Percentiles rank a stretch among this genome's conserved stretches.
Evolutionary conservation across 2,329 filamentous ascomycete genomes (phyloP).

Genomic region (Exophiala sp.): DNA sequence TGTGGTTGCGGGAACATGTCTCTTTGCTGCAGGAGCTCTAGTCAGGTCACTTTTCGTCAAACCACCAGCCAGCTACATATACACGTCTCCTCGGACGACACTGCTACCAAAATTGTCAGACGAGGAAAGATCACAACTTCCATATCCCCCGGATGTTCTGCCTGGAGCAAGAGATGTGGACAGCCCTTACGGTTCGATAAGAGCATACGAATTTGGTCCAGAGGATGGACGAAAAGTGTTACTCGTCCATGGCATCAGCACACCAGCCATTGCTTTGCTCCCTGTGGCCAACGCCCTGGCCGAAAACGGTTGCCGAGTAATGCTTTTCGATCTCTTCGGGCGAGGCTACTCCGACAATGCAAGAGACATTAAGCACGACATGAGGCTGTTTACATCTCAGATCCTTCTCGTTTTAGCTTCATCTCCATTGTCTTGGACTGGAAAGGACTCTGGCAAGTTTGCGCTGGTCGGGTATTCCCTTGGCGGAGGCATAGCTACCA

Average conservation of each 20-base stretch:
- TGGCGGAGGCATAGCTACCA: conserved; percentile 68
- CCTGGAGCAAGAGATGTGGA: conserved; percentile 66
- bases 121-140: conserved; percentile 40
- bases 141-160: conserved; percentile 68
- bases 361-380: conserved; percentile 64
- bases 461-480: conserved; percentile 75
- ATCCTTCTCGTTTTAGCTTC: conserved; percentile 68
- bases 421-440: conserved; percentile 66
- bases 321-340: conserved; percentile 70
- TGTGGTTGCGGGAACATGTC: conserved; percentile 6
- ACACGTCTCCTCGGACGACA: conserved; percentile 36
- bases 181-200: conserved; percentile 61
- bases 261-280: conserved; percentile 67
- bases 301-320: conserved; percentile 66
- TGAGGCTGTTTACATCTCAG: conserved; percentile 69
- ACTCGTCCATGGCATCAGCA: conserved; percentile 77
- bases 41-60: conserved; percentile 10
- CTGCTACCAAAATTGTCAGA: conserved; percentile 35
- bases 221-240: conserved; percentile 67
- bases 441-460: conserved; percentile 52
- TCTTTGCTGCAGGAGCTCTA: conserved; percentile 17
- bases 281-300: conserved; percentile 64
- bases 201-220: conserved; percentile 79
- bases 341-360: conserved; percentile 74
- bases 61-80: conserved; percentile 3